These are phyloP conservation scores for Pseudogymnoascus destructans DNA, from an alignment of 2,329 filamentous ascomycete genomes.

Conservation along the genomic window DNA sequence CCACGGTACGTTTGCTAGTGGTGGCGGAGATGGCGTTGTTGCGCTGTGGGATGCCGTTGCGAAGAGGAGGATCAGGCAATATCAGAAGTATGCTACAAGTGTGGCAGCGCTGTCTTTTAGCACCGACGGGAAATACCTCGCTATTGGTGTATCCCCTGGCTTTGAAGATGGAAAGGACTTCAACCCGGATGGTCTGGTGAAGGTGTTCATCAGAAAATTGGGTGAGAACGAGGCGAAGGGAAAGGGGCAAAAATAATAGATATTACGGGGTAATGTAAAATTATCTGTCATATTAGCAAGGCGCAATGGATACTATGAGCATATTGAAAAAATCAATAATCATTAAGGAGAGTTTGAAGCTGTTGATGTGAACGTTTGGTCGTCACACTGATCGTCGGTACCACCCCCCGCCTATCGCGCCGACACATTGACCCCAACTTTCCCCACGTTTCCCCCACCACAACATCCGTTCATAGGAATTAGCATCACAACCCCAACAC, in stretches of 20 bases:
- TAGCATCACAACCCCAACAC: not conserved
- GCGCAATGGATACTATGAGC: conserved; percentile 8
- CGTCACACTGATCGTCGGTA: not conserved
- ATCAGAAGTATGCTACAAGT: conserved; percentile 50
- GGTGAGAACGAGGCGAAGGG: conserved; percentile 63
- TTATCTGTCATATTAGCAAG: conserved; percentile 12
- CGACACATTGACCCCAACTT: not conserved
- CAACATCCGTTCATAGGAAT: not conserved
- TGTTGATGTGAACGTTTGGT: not conserved
- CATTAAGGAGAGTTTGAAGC: not conserved
- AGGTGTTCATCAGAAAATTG: conserved; percentile 71
- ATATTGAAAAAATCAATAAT: not conserved
- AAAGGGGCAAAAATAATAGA: conserved; percentile 22
- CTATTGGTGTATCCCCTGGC: conserved; percentile 53
- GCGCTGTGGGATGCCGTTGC: conserved; percentile 60
- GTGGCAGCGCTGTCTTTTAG: conserved; percentile 52
- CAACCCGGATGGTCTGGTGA: conserved; percentile 60
- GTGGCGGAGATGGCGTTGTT: conserved; percentile 59
- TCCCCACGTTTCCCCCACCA: not conserved
- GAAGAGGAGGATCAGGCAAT: conserved; percentile 57
- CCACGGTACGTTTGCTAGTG: conserved; percentile 53
- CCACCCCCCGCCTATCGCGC: not conserved
- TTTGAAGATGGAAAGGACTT: conserved; percentile 58
- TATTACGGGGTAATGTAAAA: not conserved
- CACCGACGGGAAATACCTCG: conserved; percentile 49